Conservation (phyloP, 768 basidiomycete species). For the Rhizopogon sp. region DNA sequence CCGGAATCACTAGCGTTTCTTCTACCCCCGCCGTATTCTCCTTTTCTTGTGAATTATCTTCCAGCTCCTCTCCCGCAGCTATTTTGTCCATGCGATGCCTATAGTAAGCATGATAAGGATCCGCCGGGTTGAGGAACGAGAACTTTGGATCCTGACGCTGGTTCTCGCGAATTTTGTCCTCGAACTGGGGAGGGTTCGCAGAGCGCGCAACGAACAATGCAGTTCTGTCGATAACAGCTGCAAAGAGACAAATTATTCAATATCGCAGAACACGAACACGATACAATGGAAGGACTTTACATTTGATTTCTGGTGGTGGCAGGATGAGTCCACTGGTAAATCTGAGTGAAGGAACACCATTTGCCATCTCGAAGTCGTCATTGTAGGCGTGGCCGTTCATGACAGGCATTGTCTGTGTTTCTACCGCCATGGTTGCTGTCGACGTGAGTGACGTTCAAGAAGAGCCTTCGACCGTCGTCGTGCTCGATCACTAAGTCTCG, state of each 20-base stretch:
- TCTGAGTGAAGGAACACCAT: conserved; percentile 34
- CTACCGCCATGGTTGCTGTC: conserved; percentile 42
- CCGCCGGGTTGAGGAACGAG: conserved; percentile 94
- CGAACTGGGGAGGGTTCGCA: conserved; percentile 89
- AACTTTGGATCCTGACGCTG: conserved; percentile 97
- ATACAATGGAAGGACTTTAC: conserved; percentile 36
- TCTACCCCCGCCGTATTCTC: conserved; percentile 32
- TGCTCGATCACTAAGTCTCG: background rate
- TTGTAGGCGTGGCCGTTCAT: conserved; percentile 39
- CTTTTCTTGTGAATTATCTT: conserved; percentile 48
- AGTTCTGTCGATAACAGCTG: conserved; percentile 94
- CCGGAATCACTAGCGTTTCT: conserved; percentile 29
- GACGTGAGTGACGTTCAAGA: conserved; percentile 4
- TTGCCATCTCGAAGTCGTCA: conserved; percentile 35
- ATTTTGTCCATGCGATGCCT: conserved; percentile 86
- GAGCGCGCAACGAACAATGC: conserved; percentile 89
- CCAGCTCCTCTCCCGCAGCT: conserved; percentile 66
- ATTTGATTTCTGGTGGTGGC: conserved; percentile 94
- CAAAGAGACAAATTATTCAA: conserved; percentile 3
- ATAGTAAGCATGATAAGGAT: conserved; percentile 99
- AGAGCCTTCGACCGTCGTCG: background rate
- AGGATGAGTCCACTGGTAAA: conserved; percentile 88
- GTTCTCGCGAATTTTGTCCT: conserved; percentile 95
- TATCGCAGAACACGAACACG: conserved; percentile 2
- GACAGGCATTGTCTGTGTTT: conserved; percentile 31